A percentile compares a stretch with the other conserved stretches of the same genome.
Evolutionary conservation across 2,329 filamentous ascomycete species (phyloP).

Genomic region (Claviceps capensis): DNA sequence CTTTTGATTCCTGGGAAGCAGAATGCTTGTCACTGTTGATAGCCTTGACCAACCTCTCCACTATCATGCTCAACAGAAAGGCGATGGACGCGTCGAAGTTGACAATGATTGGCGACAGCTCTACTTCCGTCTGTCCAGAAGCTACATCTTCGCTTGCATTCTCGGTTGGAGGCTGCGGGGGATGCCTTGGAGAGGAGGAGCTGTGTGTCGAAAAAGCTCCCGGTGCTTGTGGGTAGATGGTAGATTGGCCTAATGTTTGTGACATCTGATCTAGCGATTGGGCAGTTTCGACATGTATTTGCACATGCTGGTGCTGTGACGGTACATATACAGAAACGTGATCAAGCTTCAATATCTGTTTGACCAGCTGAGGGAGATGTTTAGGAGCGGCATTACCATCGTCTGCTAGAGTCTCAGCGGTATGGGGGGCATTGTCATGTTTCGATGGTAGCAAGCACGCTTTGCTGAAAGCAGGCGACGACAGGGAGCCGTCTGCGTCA

Average conservation of each 20-base stretch:
- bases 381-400: slow-evolving; percentile 30
- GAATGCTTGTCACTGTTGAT: slow-evolving; percentile 18
- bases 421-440: background rate
- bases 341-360: slow-evolving; percentile 37
- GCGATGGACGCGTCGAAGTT: slow-evolving; percentile 44
- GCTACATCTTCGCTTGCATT: background rate
- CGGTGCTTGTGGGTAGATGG: slow-evolving; percentile 38
- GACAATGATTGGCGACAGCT: slow-evolving; percentile 36
- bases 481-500: slow-evolving; percentile 13
- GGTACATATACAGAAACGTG: slow-evolving; percentile 42
- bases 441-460: slow-evolving; percentile 8
- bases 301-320: slow-evolving; percentile 31
- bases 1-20: slow-evolving; percentile 2
- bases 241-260: slow-evolving; percentile 20
- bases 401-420: slow-evolving; percentile 3
- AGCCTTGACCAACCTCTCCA: slow-evolving; percentile 34
- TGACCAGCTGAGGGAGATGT: slow-evolving; percentile 39
- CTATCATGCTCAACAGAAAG: slow-evolving; percentile 38
- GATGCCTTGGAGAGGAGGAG: background rate
- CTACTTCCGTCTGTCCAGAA: slow-evolving; percentile 27
- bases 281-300: slow-evolving; percentile 18
- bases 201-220: slow-evolving; percentile 42
- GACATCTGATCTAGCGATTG: slow-evolving; percentile 16
- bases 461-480: slow-evolving; percentile 17
- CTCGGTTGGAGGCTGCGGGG: background rate